These are phyloP conservation scores for Ophiostoma piceae DNA, from an alignment of 2,329 filamentous ascomycete species.

Conservation along the genomic window DNA sequence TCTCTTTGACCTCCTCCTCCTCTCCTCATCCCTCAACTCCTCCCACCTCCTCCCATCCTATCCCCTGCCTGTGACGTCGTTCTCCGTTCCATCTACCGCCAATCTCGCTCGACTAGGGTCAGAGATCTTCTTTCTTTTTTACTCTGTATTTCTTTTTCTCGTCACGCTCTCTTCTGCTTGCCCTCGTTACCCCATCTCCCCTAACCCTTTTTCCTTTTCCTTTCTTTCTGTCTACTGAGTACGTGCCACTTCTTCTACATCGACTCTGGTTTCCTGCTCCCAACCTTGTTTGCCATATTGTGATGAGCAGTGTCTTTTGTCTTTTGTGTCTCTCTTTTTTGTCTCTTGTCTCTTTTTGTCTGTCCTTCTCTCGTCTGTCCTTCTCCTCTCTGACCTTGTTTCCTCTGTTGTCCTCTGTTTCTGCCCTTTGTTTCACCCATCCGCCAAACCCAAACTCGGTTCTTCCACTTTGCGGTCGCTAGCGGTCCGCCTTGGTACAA, in stretches of 20 bases:
- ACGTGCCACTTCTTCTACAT: slow-evolving; percentile 4
- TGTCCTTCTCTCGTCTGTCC: background rate
- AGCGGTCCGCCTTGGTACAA: slow-evolving; percentile 4
- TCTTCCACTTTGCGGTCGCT: slow-evolving; percentile 11
- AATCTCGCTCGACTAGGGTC: slow-evolving; percentile 5
- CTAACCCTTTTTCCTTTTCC: slow-evolving; percentile 1
- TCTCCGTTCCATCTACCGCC: slow-evolving; percentile 12
- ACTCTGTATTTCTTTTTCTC: too few species aligned
- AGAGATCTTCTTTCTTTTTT: background rate
- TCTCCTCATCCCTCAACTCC: too few species aligned
- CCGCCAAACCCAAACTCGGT: background rate
- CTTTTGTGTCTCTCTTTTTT: background rate
- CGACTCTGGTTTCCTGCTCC: slow-evolving; percentile 5
- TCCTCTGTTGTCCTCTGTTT: too few species aligned
- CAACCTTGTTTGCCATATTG: slow-evolving; percentile 11
- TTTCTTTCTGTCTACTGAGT: background rate
- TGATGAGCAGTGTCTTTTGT: slow-evolving; percentile 7
- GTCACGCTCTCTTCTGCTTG: background rate
- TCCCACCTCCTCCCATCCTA: background rate
- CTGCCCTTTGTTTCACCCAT: background rate
- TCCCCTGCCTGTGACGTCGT: slow-evolving; percentile 11
- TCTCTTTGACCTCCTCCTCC: background rate
- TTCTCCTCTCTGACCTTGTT: background rate
- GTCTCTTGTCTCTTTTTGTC: background rate
- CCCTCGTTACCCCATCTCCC: background rate